These are phyloP conservation scores for Saccharum hybrid DNA, from an alignment of 202 grass and related monocot species.

Conservation along the genomic window DNA sequence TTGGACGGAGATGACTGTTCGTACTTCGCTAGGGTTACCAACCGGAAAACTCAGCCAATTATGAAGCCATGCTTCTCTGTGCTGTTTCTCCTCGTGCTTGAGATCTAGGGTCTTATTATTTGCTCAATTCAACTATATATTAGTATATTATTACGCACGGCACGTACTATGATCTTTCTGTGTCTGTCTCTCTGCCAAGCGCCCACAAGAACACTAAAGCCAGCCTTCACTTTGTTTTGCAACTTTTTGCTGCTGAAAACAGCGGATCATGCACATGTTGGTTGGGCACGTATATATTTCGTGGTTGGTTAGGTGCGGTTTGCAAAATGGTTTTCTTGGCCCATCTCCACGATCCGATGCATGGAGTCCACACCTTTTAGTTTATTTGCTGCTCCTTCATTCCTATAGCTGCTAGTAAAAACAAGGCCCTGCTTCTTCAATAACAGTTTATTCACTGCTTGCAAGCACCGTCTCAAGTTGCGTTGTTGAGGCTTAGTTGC, in stretches of 20 bases:
- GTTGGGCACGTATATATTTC: constrained; percentile 14
- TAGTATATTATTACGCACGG: too few relatives aligned
- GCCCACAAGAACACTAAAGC: constrained; percentile 52
- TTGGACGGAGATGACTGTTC: neutral
- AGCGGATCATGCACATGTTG: neutral
- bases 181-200: neutral
- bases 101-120: neutral
- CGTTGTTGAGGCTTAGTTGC: neutral
- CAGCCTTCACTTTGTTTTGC: neutral
- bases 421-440: constrained; percentile 1
- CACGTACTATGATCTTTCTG: neutral
- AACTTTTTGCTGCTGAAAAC: neutral
- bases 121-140: neutral
- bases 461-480: neutral
- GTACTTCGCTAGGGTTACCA: neutral
- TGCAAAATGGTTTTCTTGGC: constrained; percentile 20
- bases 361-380: neutral
- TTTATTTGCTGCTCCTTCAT: neutral
- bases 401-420: neutral
- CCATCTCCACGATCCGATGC: neutral
- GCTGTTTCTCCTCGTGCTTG: neutral
- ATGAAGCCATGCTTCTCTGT: neutral
- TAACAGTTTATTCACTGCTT: neutral
- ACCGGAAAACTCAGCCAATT: constrained; percentile 10
- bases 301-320: constrained; percentile 36